Evolutionary conservation across 768 basidiomycete species (phyloP).

Genomic region (Pleurotus citrinopileatus): DNA sequence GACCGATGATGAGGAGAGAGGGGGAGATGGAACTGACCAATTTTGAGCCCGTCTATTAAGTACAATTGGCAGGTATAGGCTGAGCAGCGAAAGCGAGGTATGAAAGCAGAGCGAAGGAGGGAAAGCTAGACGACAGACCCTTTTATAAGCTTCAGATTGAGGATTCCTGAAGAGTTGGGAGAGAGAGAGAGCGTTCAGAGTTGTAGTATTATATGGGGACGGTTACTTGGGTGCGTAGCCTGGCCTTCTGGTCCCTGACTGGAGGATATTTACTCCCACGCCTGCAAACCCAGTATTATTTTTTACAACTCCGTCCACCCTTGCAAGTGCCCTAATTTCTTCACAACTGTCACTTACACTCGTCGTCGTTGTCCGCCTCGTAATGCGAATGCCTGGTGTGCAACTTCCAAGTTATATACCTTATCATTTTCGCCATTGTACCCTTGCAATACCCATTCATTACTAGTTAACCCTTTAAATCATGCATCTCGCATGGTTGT

Average conservation of each 20-base stretch:
- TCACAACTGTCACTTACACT: slow-evolving; percentile 8
- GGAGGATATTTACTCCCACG: not conserved
- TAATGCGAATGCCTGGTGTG: not conserved
- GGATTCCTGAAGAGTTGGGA: slow-evolving; percentile 26
- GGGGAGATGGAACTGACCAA: slow-evolving; percentile 41
- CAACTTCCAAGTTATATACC: not conserved
- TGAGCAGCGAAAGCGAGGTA: slow-evolving; percentile 19
- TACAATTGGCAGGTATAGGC: slow-evolving; percentile 57
- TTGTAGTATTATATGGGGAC: slow-evolving; percentile 40
- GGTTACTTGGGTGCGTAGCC: slow-evolving; percentile 29
- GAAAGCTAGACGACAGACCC: slow-evolving; percentile 33
- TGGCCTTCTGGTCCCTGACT: slow-evolving; percentile 10
- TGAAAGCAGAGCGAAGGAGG: slow-evolving; percentile 15
- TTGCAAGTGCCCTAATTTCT: not conserved
- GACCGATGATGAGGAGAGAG: slow-evolving; percentile 21
- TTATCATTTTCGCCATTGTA: not conserved
- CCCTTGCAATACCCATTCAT: too few species aligned
- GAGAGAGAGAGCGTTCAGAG: slow-evolving; percentile 27
- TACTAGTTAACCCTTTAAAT: too few species aligned
- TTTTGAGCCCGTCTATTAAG: slow-evolving; percentile 74
- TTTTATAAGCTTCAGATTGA: slow-evolving; percentile 45
- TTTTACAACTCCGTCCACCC: slow-evolving; percentile 11
- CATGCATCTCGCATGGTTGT: too few species aligned
- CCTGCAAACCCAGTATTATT: not conserved
- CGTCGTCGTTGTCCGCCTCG: not conserved